Base-by-base conservation (phyloP, 768 basidiomycete species). In the Cystoderma amianthinum region DNA sequence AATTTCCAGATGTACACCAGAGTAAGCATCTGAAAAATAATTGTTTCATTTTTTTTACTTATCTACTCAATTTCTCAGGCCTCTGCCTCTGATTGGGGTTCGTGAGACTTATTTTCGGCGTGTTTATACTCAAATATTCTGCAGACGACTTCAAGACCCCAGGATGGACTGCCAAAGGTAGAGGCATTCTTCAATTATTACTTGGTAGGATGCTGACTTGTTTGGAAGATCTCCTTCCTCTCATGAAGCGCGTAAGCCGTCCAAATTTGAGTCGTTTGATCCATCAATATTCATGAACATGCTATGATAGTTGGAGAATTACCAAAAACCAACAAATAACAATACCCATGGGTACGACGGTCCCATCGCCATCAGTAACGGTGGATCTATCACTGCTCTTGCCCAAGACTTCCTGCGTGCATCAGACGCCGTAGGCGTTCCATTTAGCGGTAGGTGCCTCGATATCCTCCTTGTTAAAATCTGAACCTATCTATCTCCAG, bases 1-100 rank as follows among this genome's bases (percentile, higher is more conserved):
- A 85, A 85, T 59, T 85, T 84, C 73, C 81, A 78, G 43, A 82
- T 83, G 81, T 82, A 82, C 61, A 82, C 80, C 19, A 69, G 78
- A 51, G 76, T 76, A 53, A 50, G 62, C 47, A n/a, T n/a, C n/a
- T n/a, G n/a, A n/a, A n/a, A n/a, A n/a, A n/a, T n/a, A n/a, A n/a
- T n/a, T n/a, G n/a, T n/a, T n/a, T n/a, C n/a, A n/a, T n/a, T n/a
- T n/a, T n/a, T n/a, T n/a, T n/a, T n/a, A n/a, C n/a, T n/a, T n/a
- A n/a, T n/a, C n/a, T n/a, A n/a, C n/a, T n/a, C n/a, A n/a, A n/a
- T n/a, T n/a, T 44, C 36, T n/a, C 34, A 77, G 76, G 80, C 80
- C 23, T 82, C 80, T 32, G 79, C 75, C 6, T 82, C 80, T 19
- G 81, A 82, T 50, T 82, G 80, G 80, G 77, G 80, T 80, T 45